A percentile compares a stretch with the other conserved stretches of the same genome.
Evolutionary conservation across 345 rosid genomes (phyloP).

Genomic region (Populus tremula): DNA sequence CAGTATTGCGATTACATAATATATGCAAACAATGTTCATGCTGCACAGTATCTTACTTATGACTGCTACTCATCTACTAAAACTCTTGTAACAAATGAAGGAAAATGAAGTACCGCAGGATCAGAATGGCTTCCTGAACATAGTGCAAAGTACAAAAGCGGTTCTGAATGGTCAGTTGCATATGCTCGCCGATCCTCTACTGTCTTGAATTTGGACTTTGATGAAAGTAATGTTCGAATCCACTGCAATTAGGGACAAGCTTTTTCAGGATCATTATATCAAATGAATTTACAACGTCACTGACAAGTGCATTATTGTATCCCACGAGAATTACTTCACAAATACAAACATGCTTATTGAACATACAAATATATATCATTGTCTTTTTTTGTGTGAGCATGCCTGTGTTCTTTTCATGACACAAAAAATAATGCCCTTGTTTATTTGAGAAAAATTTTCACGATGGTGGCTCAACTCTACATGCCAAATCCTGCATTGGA

Average conservation of each 20-base stretch:
- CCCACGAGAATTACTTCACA: neutral
- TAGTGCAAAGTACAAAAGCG: conserved; percentile 79
- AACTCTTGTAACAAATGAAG: neutral
- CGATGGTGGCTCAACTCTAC: neutral
- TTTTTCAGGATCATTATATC: conserved; percentile 10
- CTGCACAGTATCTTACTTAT: neutral
- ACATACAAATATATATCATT: neutral
- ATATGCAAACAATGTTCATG: neutral
- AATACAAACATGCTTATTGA: neutral
- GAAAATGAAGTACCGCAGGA: conserved; percentile 67
- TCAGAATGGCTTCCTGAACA: conserved; percentile 92
- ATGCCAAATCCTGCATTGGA: neutral
- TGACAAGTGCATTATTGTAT: neutral
- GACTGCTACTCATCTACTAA: neutral
- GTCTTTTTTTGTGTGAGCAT: neutral
- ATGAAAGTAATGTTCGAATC: conserved; percentile 67
- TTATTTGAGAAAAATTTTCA: neutral
- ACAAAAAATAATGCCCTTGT: neutral
- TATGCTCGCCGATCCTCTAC: conserved; percentile 70
- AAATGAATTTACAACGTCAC: neutral
- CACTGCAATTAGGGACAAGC: conserved; percentile 53
- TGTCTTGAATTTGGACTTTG: conserved; percentile 65
- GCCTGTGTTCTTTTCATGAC: neutral
- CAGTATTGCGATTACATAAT: neutral
- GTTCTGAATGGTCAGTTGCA: conserved; percentile 61